phyloP scores from a whole-genome alignment of 2,329 filamentous ascomycete species.

The Stemphylium lycopersici region DNA sequence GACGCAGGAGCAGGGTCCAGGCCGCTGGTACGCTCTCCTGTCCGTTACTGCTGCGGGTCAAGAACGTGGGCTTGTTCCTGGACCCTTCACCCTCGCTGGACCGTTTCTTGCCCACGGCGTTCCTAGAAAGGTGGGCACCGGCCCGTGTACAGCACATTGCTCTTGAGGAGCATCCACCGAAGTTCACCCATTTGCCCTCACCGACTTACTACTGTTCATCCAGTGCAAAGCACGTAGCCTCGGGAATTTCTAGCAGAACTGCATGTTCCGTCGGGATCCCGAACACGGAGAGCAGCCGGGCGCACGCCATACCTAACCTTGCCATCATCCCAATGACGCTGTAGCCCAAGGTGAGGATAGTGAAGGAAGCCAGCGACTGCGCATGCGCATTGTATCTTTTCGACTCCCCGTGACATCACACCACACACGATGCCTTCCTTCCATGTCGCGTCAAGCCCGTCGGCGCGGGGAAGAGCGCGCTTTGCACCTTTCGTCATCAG shows the following conservation, averaged over 20 bases:
- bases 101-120: not conserved
- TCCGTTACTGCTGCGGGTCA: slow-evolving; percentile 6
- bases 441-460: not conserved
- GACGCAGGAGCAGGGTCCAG: slow-evolving; percentile 8
- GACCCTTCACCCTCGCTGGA: slow-evolving; percentile 8
- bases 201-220: not conserved
- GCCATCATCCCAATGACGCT: not conserved
- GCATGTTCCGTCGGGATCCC: no score
- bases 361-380: not conserved
- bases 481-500: slow-evolving; percentile 15
- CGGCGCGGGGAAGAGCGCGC: slow-evolving; percentile 7
- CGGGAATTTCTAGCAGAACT: not conserved
- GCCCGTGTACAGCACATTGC: not conserved
- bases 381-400: not conserved
- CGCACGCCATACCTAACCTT: not conserved
- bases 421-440: slow-evolving; percentile 3
- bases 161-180: not conserved
- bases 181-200: not conserved
- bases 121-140: not conserved
- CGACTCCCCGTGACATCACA: not conserved
- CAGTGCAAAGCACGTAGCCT: not conserved
- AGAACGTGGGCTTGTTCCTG: slow-evolving; percentile 9
- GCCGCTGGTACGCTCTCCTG: not conserved
- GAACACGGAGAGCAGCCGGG: no score
- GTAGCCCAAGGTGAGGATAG: not conserved